phyloP scores from a whole-genome alignment of 1,284 basidiomycete genomes.

The Boletellus deceptivus region DNA sequence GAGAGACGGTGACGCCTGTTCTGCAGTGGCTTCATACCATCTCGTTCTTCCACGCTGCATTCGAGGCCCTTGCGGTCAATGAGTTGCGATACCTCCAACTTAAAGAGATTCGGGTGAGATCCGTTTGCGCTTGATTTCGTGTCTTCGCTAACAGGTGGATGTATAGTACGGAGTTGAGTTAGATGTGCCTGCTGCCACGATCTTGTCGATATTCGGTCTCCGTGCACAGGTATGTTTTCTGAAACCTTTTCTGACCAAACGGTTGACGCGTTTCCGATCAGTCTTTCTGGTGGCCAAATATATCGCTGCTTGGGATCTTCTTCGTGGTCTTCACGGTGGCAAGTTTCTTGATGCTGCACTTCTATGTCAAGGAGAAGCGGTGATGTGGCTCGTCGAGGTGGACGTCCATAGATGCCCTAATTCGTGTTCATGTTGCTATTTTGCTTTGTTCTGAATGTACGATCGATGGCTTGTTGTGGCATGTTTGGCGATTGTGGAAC shows the following conservation, averaged over 20 bases:
- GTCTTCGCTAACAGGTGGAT: slow-evolving; percentile 11
- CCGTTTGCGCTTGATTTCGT: background rate
- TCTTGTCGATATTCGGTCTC: slow-evolving; percentile 87
- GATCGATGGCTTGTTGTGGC: slow-evolving; percentile 11
- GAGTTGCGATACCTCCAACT: slow-evolving; percentile 93
- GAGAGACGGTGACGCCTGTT: slow-evolving; percentile 72
- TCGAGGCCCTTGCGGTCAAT: slow-evolving; percentile 94
- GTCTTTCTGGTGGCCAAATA: slow-evolving; percentile 97
- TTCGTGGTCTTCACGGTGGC: slow-evolving; percentile 73
- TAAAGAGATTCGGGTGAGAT: slow-evolving; percentile 81
- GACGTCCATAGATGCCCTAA: slow-evolving; percentile 5
- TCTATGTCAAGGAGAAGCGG: slow-evolving; percentile 88
- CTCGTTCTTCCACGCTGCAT: slow-evolving; percentile 99
- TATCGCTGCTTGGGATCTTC: slow-evolving; percentile 78
- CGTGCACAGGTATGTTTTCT: slow-evolving; percentile 61
- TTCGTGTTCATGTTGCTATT: background rate
- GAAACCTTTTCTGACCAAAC: background rate
- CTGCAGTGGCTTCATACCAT: slow-evolving; percentile 86
- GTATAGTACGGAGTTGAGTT: slow-evolving; percentile 87
- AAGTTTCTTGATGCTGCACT: slow-evolving; percentile 81
- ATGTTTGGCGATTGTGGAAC: slow-evolving; percentile 29
- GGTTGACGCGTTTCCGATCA: slow-evolving; percentile 33
- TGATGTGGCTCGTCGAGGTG: slow-evolving; percentile 35
- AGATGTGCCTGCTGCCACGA: slow-evolving; percentile 91
- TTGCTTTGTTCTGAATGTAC: background rate